These are phyloP conservation scores for Morella rubra DNA, from an alignment of 306 rosid species.

Conservation along the genomic window DNA sequence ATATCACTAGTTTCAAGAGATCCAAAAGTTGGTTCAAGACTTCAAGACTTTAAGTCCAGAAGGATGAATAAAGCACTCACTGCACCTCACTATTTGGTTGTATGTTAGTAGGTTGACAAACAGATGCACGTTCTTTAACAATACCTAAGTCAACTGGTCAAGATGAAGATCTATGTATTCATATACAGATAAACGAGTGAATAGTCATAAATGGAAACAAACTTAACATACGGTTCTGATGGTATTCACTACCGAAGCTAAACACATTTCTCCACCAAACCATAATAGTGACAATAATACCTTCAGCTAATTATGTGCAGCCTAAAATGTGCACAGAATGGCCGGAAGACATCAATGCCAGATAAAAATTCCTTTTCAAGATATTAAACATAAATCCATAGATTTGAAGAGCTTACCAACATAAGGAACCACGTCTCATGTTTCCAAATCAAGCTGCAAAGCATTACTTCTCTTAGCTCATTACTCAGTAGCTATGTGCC, in stretches of 20 bases:
- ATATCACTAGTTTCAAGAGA: not conserved
- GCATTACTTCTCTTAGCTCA: not conserved
- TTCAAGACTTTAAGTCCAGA: not conserved
- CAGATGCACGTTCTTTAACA: not conserved
- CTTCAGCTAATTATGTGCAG: not conserved
- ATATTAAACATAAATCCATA: not conserved
- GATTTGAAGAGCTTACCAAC: not conserved
- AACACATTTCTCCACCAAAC: not conserved
- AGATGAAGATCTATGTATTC: too few species aligned
- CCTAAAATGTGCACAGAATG: not conserved
- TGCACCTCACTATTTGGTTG: not conserved
- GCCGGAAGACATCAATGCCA: not conserved
- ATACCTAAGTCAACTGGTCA: not conserved
- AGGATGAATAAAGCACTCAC: not conserved
- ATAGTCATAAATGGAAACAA: not conserved
- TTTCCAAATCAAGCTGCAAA: not conserved
- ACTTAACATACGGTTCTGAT: not conserved
- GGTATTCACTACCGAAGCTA: not conserved
- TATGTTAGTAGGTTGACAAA: not conserved
- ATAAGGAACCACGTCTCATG: not conserved
- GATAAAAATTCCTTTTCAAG: not conserved
- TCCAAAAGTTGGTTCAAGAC: not conserved
- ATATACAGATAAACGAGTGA: not conserved
- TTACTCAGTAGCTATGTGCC: not conserved
- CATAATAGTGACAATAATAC: not conserved